Conservation (phyloP, 148 eudicot genomes). For the Rhododendron mucronatum region DNA sequence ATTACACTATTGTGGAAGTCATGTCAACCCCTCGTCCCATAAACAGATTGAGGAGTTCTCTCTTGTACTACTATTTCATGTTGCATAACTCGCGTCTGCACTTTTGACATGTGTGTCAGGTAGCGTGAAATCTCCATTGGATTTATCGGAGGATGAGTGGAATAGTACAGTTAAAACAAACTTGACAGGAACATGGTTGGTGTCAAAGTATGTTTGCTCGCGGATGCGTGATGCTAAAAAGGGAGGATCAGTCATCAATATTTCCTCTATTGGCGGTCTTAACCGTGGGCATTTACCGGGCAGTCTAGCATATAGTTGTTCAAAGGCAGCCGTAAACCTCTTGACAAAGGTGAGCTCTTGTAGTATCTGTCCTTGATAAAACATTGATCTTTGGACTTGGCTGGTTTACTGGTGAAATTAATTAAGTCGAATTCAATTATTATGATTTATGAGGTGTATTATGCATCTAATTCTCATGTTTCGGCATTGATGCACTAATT, state of each 20-base stretch:
- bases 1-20: not conserved
- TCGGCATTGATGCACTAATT: not conserved
- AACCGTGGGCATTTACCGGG: slow-evolving; percentile 36
- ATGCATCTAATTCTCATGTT: not conserved
- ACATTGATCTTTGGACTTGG: not conserved
- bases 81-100: not conserved
- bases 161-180: slow-evolving; percentile 28
- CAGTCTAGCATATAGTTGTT: slow-evolving; percentile 28
- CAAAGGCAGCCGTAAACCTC: slow-evolving; percentile 35
- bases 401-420: not conserved
- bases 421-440: not conserved
- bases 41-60: not conserved
- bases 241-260: slow-evolving; percentile 44
- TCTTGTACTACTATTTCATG: not conserved
- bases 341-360: slow-evolving; percentile 31
- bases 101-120: slow-evolving; percentile 19
- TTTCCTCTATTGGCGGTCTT: slow-evolving; percentile 44
- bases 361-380: not conserved
- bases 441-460: not conserved
- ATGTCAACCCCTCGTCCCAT: not conserved
- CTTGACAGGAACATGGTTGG: slow-evolving; percentile 42
- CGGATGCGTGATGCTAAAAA: slow-evolving; percentile 31
- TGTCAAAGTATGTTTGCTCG: slow-evolving; percentile 36
- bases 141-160: slow-evolving; percentile 38
- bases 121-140: slow-evolving; percentile 24